phyloP scores from a whole-genome alignment of 495 filamentous ascomycete species.

The Annulohypoxylon maeteangense region DNA sequence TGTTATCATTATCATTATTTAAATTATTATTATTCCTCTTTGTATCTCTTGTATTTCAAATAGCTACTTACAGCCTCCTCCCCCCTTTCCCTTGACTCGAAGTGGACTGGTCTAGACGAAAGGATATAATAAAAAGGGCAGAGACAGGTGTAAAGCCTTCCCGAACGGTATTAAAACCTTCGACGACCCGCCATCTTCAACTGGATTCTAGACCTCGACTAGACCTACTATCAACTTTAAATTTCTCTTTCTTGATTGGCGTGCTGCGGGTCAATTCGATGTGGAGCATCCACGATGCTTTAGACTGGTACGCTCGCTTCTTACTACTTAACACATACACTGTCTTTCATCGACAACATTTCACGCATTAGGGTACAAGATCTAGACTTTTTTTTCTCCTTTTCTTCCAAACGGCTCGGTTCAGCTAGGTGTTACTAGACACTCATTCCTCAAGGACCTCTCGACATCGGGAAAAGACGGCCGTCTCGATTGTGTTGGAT shows the following conservation, averaged over 20 bases:
- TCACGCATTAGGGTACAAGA: slow-evolving; percentile 22
- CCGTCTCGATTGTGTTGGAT: slow-evolving; percentile 12
- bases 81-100: slow-evolving; percentile 38
- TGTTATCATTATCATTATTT: slow-evolving; percentile 26
- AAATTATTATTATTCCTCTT: slow-evolving; percentile 19
- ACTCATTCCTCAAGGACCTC: slow-evolving; percentile 28
- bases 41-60: slow-evolving; percentile 16
- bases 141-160: slow-evolving; percentile 12
- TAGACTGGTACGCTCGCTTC: slow-evolving; percentile 37
- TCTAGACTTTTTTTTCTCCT: slow-evolving; percentile 28
- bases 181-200: slow-evolving; percentile 32
- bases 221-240: slow-evolving; percentile 25
- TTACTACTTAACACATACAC: slow-evolving; percentile 26
- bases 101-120: slow-evolving; percentile 39
- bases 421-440: slow-evolving; percentile 40
- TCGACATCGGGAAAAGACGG: slow-evolving; percentile 16
- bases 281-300: slow-evolving; percentile 39
- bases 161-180: slow-evolving; percentile 41
- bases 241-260: slow-evolving; percentile 28
- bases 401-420: not conserved
- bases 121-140: slow-evolving; percentile 33
- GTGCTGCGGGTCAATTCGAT: slow-evolving; percentile 39
- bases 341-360: slow-evolving; percentile 18
- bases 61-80: slow-evolving; percentile 36
- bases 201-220: slow-evolving; percentile 22